Evolutionary conservation across 2,329 filamentous ascomycete genomes (phyloP), one percentile per base, ranked within the genome.

Genomic region (Aspergillus pseudoterreus): DNA sequence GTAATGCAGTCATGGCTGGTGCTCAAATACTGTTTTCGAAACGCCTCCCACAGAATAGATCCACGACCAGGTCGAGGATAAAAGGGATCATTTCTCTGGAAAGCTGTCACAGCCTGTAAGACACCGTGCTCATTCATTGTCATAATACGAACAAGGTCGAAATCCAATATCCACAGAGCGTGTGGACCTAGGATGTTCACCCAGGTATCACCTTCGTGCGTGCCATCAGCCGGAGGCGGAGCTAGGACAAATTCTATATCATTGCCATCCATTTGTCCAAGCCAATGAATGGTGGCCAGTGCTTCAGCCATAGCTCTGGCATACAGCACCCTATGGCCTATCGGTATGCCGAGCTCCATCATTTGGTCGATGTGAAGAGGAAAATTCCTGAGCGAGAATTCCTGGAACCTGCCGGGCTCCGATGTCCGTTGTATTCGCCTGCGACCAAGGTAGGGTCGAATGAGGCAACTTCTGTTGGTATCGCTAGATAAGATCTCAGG

Each of bases 171-270:
- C 76, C 76, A 80, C 38, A 79, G 53, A 0, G 51, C 47, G 54
- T 76, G 71, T 0, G 53, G 9, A 0, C 69, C 72, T 0, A 78
- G 58, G 0, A 51, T 24, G 45, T 58, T 59, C 0, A 50, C 53
- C 2, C 55, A 42, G 3, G 52, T 8, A 1, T 32, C 17, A 6
- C 10, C 4, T 9, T 48, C 32, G 10, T 39, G 3, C 2, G 27
- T n/a, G 11, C 6, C 17, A 4, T 35, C 2, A 4, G 8, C 44
- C 4, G 52, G 45, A 2, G 52, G 54, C 2, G 60, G 51, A 0
- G 62, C 69, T 2, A 83, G 71, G 0, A 83, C 80, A 56, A 82
- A 83, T 45, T 84, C 78, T 2, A 84, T 70, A 43, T 82, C 80
- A 33, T 76, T 77, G 0, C 73, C 80, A 54, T 83, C 79, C 0